Base-by-base conservation (phyloP, 1,284 basidiomycete species). In the Ustilago loliicola region DNA sequence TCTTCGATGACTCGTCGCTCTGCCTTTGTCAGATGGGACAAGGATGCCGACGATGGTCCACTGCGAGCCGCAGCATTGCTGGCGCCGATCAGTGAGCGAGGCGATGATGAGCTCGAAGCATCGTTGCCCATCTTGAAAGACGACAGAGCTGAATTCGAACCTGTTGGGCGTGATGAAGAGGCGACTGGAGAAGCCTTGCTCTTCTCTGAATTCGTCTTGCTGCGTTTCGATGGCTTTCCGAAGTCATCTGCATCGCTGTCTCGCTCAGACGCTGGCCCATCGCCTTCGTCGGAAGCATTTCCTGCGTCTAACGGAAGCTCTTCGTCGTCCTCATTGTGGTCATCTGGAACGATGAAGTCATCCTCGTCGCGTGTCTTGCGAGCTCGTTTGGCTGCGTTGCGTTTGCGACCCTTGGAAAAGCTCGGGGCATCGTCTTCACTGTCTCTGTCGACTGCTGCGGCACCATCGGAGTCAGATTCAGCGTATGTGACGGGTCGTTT, bases 1-100 rank as follows among this genome's bases (percentile, higher is more conserved):
- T 83, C 80, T 42, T 77, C 82, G 50, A 77, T 65, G 19, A 73
- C 90, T 8, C 93, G 90, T 75, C 90, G 91, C 86, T 98, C 95
- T 0, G 96, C 95, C 11, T 92, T 92, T 19, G 96, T 97, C 74
- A 96, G 89, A 86, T 96, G 93, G 9, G 89, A 86, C 59, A 86
- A 83, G 55, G 72, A 64, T 36, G 69, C 56, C 2, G 70, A 38
- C 15, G 72, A 61, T 3, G 60, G 53, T 23, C 59, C 48, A 32
- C 45, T 52, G 48, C 68, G 73, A 56, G 64, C 38, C 4, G 27
- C 38, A 21, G 53, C 64, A 15, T 59, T 63, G 55, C 50, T 59
- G 30, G 60, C 54, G 21, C 60, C 60, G 15, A 23, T 25, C 13
- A 45, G 61, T 21, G 61, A 56, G 36, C 29, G 51, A 38, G 68